These are phyloP conservation scores for Astrocystis sublimbata DNA, from an alignment of 495 filamentous ascomycete species.

Conservation along the genomic window DNA sequence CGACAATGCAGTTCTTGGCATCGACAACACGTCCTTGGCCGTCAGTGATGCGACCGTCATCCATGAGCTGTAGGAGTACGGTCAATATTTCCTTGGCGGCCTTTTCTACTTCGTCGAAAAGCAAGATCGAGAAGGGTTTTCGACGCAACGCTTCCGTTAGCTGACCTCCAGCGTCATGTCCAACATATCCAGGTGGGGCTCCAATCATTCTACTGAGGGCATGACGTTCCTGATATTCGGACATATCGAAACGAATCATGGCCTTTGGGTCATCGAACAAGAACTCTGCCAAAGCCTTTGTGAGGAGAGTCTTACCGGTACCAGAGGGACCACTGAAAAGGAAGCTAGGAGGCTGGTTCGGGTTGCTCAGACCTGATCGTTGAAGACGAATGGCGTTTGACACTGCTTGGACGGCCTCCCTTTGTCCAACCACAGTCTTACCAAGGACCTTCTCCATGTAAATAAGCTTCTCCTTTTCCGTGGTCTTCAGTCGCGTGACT, in stretches of 20 bases:
- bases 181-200: slow-evolving; percentile 94
- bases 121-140: slow-evolving; percentile 93
- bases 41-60: slow-evolving; percentile 97
- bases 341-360: slow-evolving; percentile 95
- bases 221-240: slow-evolving; percentile 97
- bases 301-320: slow-evolving; percentile 95
- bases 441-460: slow-evolving; percentile 86
- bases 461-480: slow-evolving; percentile 95
- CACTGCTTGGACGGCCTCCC: slow-evolving; percentile 90
- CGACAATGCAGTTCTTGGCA: slow-evolving; percentile 95
- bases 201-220: slow-evolving; percentile 97
- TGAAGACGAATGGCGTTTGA: slow-evolving; percentile 95
- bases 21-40: slow-evolving; percentile 94
- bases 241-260: slow-evolving; percentile 99
- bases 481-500: slow-evolving; percentile 86
- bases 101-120: slow-evolving; percentile 98
- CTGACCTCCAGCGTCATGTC: slow-evolving; percentile 93
- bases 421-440: slow-evolving; percentile 88
- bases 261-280: slow-evolving; percentile 95
- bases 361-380: slow-evolving; percentile 88
- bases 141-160: slow-evolving; percentile 91
- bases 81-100: slow-evolving; percentile 97
- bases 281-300: slow-evolving; percentile 96
- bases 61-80: slow-evolving; percentile 96
- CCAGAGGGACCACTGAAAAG: slow-evolving; percentile 97